These are phyloP conservation scores for Blastobotrys peoriensis DNA, from an alignment of 805 yeast genomes.

Conservation along the genomic window DNA sequence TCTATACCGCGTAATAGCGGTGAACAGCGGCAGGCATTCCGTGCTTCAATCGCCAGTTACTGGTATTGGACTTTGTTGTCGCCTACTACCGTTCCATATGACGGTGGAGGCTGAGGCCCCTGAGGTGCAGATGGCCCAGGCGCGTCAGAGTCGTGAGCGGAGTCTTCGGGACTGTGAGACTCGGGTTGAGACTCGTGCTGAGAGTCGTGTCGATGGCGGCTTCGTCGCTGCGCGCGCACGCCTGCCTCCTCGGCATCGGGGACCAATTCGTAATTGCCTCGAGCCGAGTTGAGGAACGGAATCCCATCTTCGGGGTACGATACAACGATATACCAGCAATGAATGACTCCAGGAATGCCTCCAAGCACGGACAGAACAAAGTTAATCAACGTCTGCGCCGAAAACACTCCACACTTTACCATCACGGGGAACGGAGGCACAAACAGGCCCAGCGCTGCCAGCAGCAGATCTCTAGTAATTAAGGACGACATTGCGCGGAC, in stretches of 20 bases:
- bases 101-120: conserved; percentile 8
- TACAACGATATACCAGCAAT: conserved; percentile 53
- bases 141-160: not conserved
- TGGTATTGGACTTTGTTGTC: conserved; percentile 19
- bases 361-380: conserved; percentile 54
- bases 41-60: no score
- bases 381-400: conserved; percentile 48
- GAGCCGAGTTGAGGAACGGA: conserved; percentile 14
- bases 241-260: conserved; percentile 13
- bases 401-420: conserved; percentile 56
- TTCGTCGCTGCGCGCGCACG: not conserved
- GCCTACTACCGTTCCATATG: conserved; percentile 10
- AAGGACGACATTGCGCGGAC: not conserved
- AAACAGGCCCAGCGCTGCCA: conserved; percentile 54
- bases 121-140: not conserved
- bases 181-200: conserved; percentile 1
- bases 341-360: conserved; percentile 62
- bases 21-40: no score
- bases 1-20: no score
- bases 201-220: conserved; percentile 1
- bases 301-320: conserved; percentile 26
- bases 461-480: conserved; percentile 41
- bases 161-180: not conserved
- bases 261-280: conserved; percentile 12
- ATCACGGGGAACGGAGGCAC: conserved; percentile 73